Percentiles rank a stretch among this genome's conserved stretches.
These are phyloP conservation scores for Aspergillus affinis DNA, from an alignment of 495 filamentous ascomycete genomes.

Conservation along the genomic window DNA sequence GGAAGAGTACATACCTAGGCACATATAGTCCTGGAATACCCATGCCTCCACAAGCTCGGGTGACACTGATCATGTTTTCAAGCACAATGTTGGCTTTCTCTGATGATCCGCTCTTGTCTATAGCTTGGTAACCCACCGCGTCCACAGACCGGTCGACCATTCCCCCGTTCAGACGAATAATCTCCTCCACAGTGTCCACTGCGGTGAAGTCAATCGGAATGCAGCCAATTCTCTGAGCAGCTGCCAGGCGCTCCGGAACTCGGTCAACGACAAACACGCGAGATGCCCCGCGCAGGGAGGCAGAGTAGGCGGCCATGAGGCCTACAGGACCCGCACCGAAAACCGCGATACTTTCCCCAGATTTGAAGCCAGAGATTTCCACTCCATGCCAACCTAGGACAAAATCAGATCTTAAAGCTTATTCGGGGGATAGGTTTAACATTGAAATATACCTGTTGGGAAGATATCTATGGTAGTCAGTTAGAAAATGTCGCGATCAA, in stretches of 20 bases:
- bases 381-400: constrained; percentile 53
- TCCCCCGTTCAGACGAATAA: constrained; percentile 32
- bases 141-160: constrained; percentile 56
- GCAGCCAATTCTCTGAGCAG: constrained; percentile 53
- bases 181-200: constrained; percentile 39
- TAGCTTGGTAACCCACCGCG: constrained; percentile 56
- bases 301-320: constrained; percentile 58
- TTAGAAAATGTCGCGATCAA: neutral
- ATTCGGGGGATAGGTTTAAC: too few species aligned
- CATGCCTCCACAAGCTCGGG: constrained; percentile 47
- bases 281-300: constrained; percentile 50
- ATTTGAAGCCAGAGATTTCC: constrained; percentile 51
- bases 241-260: constrained; percentile 50
- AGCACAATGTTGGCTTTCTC: constrained; percentile 46
- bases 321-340: constrained; percentile 54
- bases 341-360: constrained; percentile 56
- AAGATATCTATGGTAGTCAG: constrained; percentile 49
- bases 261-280: constrained; percentile 55
- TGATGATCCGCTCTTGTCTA: constrained; percentile 38
- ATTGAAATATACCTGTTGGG: constrained; percentile 55
- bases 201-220: constrained; percentile 39
- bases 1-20: constrained; percentile 26
- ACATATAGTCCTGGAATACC: constrained; percentile 49
- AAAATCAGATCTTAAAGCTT: too few species aligned
- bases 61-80: constrained; percentile 49